These are phyloP conservation scores for Cardiospermum halicacabum DNA, from an alignment of 345 rosid species.

Conservation along the genomic window DNA sequence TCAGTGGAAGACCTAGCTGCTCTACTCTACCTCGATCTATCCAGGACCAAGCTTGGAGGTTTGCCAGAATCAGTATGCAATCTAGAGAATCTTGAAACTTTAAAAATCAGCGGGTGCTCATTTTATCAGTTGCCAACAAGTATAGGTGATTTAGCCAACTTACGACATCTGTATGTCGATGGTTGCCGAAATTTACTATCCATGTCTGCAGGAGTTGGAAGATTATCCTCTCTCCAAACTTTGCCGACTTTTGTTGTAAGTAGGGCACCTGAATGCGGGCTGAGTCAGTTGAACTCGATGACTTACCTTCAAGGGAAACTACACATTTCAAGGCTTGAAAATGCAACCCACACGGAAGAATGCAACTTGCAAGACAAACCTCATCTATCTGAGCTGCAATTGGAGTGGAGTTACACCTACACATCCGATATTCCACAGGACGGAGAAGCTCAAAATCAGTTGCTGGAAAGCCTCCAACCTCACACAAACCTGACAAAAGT, in stretches of 20 bases:
- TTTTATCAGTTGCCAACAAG: not conserved
- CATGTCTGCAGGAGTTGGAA: not conserved
- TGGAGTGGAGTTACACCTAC: not conserved
- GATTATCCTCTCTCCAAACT: not conserved
- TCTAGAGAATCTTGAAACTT: not conserved
- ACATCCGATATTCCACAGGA: not conserved
- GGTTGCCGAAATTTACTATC: not conserved
- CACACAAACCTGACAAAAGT: not conserved
- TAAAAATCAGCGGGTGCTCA: not conserved
- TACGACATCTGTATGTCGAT: constrained; percentile 5
- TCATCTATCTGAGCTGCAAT: not conserved
- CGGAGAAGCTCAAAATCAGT: not conserved
- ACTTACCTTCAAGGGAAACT: constrained; percentile 3
- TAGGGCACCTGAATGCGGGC: not conserved
- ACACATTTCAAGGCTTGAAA: not conserved
- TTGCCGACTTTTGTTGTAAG: not conserved
- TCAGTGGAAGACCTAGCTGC: not conserved
- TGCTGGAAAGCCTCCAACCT: constrained; percentile 5
- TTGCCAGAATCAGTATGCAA: not conserved
- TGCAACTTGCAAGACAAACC: constrained; percentile 2
- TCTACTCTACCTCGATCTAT: not conserved
- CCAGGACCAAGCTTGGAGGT: not conserved
- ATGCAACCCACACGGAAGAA: not conserved
- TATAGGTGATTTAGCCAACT: not conserved
- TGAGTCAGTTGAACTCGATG: not conserved